Evolutionary conservation across 768 basidiomycete genomes (phyloP), one percentile per base, ranked within the genome.

Genomic region (Rhizopogon roseolus): DNA sequence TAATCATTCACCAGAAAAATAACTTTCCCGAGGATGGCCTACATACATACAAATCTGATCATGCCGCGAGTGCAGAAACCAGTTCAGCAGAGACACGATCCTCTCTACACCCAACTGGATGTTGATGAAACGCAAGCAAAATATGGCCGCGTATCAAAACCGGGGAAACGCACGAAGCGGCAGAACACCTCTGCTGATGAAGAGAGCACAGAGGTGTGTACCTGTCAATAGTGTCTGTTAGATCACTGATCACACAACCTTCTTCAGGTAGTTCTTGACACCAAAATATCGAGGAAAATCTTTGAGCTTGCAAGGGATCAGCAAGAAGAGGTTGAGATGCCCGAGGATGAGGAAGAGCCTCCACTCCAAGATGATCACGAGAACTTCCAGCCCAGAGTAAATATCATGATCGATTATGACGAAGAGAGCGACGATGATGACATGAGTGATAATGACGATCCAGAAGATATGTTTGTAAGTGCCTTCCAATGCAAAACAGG

Each of bases 261-360:
- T 46, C 3, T 17, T 46, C 59, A 95, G 92, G 76, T 73, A 41
- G 81, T 84, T 17, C 67, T 94, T 56, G 90, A 93, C 65, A 79
- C 86, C 3, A 91, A 88, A 70, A 88, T 86, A 6, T 96, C 93
- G 0, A 77, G 79, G 55, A 86, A 84, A 61, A 97, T 99, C 46
- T 88, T 99, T 60, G 89, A 94, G 67, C 82, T 99, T 52, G 96
- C 96, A 14, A 80, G 82, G 64, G 87, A 90, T 61, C 96, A 99
- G 70, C 94, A 98, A 71, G 87, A 93, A 66, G 94, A 98, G 65
- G 70, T 95, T 4, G 84, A 83, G 51, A 77, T 82, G 60, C 73
- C 75, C 16, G 81, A 84, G 28, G 82, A 85, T 54, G 80, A 80
- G 1, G 79, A 81, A 32, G 48, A 57, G 28, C 11, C 38, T 36